phyloP scores from a whole-genome alignment of 768 basidiomycete genomes.

The Tylopilus balloui region DNA sequence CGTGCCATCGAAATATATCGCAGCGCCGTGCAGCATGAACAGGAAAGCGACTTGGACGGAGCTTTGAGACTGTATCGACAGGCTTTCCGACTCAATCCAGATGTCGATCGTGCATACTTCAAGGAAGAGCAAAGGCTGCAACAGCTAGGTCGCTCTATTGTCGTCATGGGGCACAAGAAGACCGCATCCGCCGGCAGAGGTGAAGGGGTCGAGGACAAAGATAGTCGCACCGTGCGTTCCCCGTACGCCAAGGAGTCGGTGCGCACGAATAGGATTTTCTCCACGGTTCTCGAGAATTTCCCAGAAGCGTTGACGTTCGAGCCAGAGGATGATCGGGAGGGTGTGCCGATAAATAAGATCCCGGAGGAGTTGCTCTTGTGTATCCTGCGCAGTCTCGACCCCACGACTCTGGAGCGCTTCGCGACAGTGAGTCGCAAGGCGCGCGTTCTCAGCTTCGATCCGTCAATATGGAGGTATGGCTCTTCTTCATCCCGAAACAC shows the following conservation, averaged over 20 bases:
- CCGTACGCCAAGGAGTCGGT: slow-evolving; percentile 32
- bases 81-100: slow-evolving; percentile 71
- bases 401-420: slow-evolving; percentile 71
- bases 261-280: slow-evolving; percentile 39
- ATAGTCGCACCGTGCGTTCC: slow-evolving; percentile 64
- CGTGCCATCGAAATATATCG: slow-evolving; percentile 64
- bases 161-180: slow-evolving; percentile 56
- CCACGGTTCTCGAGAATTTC: slow-evolving; percentile 46
- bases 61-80: slow-evolving; percentile 74
- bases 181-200: slow-evolving; percentile 77
- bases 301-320: slow-evolving; percentile 51
- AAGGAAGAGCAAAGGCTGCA: slow-evolving; percentile 43
- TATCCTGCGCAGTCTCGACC: slow-evolving; percentile 64
- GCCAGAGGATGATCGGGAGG: slow-evolving; percentile 63
- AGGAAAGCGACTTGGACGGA: slow-evolving; percentile 67
- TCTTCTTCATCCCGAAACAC: not conserved
- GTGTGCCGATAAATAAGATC: slow-evolving; percentile 50
- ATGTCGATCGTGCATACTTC: slow-evolving; percentile 71
- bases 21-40: slow-evolving; percentile 68
- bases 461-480: slow-evolving; percentile 69
- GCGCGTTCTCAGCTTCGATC: slow-evolving; percentile 65
- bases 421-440: slow-evolving; percentile 70
- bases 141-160: slow-evolving; percentile 4
- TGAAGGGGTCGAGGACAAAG: slow-evolving; percentile 56
- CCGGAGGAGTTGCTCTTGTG: slow-evolving; percentile 75